A percentile compares a stretch with the other conserved stretches of the same genome.
Conservation (phyloP, 495 filamentous ascomycete genomes). For the Aspergillus sclerotioniger region DNA sequence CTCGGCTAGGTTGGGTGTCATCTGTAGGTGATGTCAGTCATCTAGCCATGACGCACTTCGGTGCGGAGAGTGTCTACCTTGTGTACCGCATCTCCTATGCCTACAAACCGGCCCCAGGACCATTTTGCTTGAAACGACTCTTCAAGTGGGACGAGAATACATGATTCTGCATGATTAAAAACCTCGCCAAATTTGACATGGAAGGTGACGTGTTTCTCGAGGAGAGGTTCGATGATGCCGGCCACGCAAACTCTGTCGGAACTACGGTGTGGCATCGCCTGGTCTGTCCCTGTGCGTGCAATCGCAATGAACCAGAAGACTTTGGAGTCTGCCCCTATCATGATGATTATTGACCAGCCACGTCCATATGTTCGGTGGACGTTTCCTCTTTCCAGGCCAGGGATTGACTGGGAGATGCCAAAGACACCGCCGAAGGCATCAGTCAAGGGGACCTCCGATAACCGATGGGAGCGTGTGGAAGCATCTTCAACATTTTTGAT, state of each 20-base stretch:
- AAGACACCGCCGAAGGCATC: background rate
- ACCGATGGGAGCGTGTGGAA: background rate
- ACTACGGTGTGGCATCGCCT: background rate
- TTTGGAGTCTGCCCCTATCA: background rate
- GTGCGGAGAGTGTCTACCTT: background rate
- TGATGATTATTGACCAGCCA: background rate
- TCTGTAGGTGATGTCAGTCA: background rate
- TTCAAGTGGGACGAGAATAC: background rate
- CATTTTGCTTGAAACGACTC: conserved; percentile 1
- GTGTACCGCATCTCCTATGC: conserved; percentile 5
- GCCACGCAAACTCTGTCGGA: background rate
- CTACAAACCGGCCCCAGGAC: background rate
- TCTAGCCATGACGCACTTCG: background rate
- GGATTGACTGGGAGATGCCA: background rate
- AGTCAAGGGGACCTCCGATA: background rate
- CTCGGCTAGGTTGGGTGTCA: background rate
- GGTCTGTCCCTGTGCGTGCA: background rate
- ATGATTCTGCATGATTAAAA: background rate
- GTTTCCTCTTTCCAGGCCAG: background rate
- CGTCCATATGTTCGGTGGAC: background rate
- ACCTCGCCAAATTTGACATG: background rate
- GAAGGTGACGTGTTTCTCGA: background rate
- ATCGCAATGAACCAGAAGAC: conserved; percentile 1
- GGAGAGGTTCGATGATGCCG: background rate
- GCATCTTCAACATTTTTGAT: background rate